Base-by-base conservation (phyloP, 257 asterid genomes). In the Cinchona pubescens region DNA sequence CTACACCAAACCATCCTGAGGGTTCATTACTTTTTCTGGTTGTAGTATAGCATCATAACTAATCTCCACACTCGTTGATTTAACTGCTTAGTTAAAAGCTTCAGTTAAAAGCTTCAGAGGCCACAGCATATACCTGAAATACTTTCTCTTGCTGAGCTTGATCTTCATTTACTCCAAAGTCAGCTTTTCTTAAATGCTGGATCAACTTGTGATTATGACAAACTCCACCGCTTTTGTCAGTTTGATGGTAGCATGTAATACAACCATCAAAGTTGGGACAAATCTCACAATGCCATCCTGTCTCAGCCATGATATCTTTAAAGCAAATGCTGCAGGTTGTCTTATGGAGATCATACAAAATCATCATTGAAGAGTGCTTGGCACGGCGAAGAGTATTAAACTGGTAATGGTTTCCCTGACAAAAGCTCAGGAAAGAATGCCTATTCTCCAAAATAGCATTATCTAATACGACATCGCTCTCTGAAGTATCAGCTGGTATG, bases 301-400 rank as follows among this genome's bases (percentile, higher is more conserved):
- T 72, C 46, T 38, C 40, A 69, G 49, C 74, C 66, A 34, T 42
- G 75, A 34, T 65, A 53, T 82, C 79, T 82, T 77, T 68, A 55
- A 75, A 83, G 76, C 88, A 85, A 66, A 75, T 69, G 74, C 82
- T 72, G 79, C 90, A 85, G n/a, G 72, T 64, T 40, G 75, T 76
- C 75, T 82, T 77, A 82, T 78, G 79, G 76, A 91, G 92, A 78
- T 87, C 89, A 79, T 86, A 78, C 75, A 92, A 49, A 80, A 92
- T 89, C 96, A 92, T 92, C 96, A 90, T 92, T n/a, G 96, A 81
- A 16, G 97, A 92, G 78, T 90, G 86, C 83, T 92, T 92, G 56
- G 96, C 96, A 30, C 89, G 90, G 15, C 95, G 92, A 75, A 86
- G 88, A 6, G 93, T 74, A 70, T 87, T 88, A 64, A 92, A 92